These are phyloP conservation scores for Phialemonium atrogriseum DNA, from an alignment of 2,329 filamentous ascomycete species.

Conservation along the genomic window DNA sequence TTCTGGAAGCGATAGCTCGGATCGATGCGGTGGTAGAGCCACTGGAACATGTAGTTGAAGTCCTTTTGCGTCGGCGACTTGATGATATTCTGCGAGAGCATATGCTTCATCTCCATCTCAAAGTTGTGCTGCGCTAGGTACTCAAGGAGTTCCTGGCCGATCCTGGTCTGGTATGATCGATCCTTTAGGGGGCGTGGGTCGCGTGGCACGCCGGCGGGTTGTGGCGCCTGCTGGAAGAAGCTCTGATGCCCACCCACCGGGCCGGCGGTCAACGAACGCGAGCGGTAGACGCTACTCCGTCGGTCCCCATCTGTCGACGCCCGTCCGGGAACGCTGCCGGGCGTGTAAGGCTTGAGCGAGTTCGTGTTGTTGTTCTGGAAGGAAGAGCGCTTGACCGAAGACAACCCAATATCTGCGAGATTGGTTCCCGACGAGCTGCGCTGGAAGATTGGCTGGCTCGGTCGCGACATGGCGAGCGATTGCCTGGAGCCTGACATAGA, in stretches of 20 bases:
- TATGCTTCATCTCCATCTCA: constrained; percentile 95
- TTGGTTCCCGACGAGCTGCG: constrained; percentile 78
- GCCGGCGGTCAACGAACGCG: constrained; percentile 58
- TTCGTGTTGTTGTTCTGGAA: constrained; percentile 56
- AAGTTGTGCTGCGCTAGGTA: constrained; percentile 93
- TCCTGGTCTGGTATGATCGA: constrained; percentile 67
- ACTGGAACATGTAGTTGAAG: constrained; percentile 96
- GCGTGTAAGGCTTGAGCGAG: constrained; percentile 63
- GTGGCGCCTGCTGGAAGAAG: constrained; percentile 85
- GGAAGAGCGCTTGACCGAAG: constrained; percentile 77
- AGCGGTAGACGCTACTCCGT: constrained; percentile 75
- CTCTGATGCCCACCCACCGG: constrained; percentile 70
- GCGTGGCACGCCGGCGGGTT: constrained; percentile 70
- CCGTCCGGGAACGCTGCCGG: constrained; percentile 35
- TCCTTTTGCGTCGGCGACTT: constrained; percentile 96
- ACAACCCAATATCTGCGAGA: constrained; percentile 69
- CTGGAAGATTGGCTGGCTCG: constrained; percentile 79
- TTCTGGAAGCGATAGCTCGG: constrained; percentile 90
- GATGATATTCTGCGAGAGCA: constrained; percentile 80
- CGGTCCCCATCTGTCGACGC: constrained; percentile 48
- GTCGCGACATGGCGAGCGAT: constrained; percentile 75
- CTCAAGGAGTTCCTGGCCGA: constrained; percentile 84
- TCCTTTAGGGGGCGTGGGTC: constrained; percentile 86
- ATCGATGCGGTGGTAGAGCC: constrained; percentile 93
- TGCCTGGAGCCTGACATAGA: constrained; percentile 77